Conservation (phyloP, 305 asterid species). For the Nicotiana rustica region DNA sequence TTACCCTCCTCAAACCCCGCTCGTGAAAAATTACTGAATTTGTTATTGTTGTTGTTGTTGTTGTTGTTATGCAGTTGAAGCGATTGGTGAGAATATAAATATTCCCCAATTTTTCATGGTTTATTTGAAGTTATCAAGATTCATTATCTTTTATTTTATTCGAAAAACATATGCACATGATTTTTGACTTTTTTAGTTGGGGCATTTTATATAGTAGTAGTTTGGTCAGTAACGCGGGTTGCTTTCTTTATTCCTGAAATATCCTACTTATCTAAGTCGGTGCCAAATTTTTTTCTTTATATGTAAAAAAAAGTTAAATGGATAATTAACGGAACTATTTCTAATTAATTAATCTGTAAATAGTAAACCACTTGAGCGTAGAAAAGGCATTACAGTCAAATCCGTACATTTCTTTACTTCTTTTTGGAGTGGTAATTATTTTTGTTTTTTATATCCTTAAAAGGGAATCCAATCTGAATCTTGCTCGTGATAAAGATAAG, state of each 20-base stretch:
- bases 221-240: background rate
- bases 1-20: too few relatives aligned
- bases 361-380: background rate
- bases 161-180: conserved; percentile 30
- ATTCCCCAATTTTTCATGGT: background rate
- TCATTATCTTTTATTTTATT: background rate
- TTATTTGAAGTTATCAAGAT: background rate
- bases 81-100: too few relatives aligned
- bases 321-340: background rate
- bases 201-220: background rate
- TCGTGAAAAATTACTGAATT: too few relatives aligned
- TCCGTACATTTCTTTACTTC: background rate
- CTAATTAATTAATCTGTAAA: background rate
- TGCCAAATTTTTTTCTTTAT: too few relatives aligned
- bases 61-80: too few relatives aligned
- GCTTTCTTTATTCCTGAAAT: background rate
- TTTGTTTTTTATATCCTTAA: background rate
- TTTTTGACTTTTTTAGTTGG: conserved; percentile 8
- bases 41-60: too few relatives aligned
- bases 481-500: background rate
- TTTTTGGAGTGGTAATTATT: background rate
- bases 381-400: background rate
- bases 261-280: background rate
- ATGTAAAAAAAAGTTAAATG: background rate
- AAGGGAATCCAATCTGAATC: background rate